Evolutionary conservation across 768 basidiomycete species (phyloP), one percentile per base, ranked within the genome.

Genomic region (Psilocybe azurescens): DNA sequence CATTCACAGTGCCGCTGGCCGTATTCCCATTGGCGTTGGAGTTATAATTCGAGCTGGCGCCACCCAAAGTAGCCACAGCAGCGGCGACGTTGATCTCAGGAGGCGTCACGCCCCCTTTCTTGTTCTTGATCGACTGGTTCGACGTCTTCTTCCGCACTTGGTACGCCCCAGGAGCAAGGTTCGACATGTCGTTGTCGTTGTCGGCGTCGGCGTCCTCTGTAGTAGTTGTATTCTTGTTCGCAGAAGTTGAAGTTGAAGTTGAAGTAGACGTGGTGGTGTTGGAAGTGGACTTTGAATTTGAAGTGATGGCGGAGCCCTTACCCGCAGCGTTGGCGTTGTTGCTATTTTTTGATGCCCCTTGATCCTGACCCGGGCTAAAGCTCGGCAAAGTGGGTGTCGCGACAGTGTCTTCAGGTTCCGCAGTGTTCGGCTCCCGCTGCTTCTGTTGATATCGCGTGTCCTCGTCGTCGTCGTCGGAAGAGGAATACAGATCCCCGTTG

Each of bases 141-240:
- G 78, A 81, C 2, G 72, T n/a, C 56, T 76, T 71, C 53, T 72
- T 75, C 53, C 75, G 74, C 5, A 79, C 59, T 55, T 75, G 65
- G 30, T 67, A 70, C 16, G 71, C 41, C 1, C 64, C 60, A 10
- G 72, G 68, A 5, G 69, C 64, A 18, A 77, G 71, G 50, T 38
- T 65, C 18, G 67, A 50, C 70, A 72, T 69, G 32, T 53, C 49
- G 18, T 56, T 46, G 14, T 28, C 47, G 5, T 46, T 49, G 28
- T 58, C 50, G 47, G 32, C 39, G 7, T 52, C 33, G 16, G 39
- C 8, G 28, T 30, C n/a, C n/a, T 50, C 10, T 10, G 44, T 14
- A 32, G 47, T 32, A 16, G 30, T 16, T 5, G 16, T 16, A 9
- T 39, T n/a, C 24, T 24, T 24, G 24, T 24, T 24, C 24, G 44